Conservation (phyloP, 208 protist genomes). For the Blastocrithidia nonstop region DNA sequence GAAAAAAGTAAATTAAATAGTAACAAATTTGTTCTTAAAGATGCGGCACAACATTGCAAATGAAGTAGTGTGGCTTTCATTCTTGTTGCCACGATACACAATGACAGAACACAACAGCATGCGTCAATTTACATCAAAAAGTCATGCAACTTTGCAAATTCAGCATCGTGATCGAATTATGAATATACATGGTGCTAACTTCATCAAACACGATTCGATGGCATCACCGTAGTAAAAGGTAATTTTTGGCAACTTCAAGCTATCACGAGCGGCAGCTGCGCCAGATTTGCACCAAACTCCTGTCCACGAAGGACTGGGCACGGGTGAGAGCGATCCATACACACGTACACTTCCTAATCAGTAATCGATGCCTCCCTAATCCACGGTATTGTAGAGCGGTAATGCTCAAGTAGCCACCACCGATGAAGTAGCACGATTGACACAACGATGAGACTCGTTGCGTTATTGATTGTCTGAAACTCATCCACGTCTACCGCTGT, state of each 20-base stretch:
- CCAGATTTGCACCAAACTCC: slow-evolving; percentile 62
- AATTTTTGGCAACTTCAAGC: no score
- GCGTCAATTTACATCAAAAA: no score
- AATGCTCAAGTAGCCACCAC: slow-evolving; percentile 18
- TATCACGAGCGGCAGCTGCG: slow-evolving; percentile 25
- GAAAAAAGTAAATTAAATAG: no score
- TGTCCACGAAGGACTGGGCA: slow-evolving; percentile 68
- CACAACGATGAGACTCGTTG: slow-evolving; percentile 29
- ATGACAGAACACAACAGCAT: neutral
- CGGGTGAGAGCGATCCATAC: slow-evolving; percentile 56
- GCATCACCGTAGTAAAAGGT: no score
- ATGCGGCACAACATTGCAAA: no score
- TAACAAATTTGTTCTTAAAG: no score
- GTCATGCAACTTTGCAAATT: slow-evolving; percentile 10
- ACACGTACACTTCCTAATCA: slow-evolving; percentile 57
- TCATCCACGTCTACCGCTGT: slow-evolving; percentile 40
- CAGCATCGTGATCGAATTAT: slow-evolving; percentile 45
- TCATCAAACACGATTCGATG: slow-evolving; percentile 46
- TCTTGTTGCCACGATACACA: neutral
- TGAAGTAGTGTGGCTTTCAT: no score
- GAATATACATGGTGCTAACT: slow-evolving; percentile 42
- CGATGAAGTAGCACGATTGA: slow-evolving; percentile 25
- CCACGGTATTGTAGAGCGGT: slow-evolving; percentile 23
- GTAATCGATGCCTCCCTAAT: slow-evolving; percentile 29
- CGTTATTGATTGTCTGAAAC: slow-evolving; percentile 54